Percentiles rank a stretch among this genome's conserved stretches.
Evolutionary conservation across 73 alveolate species (phyloP).

Genomic region (Stentor roeselii): DNA sequence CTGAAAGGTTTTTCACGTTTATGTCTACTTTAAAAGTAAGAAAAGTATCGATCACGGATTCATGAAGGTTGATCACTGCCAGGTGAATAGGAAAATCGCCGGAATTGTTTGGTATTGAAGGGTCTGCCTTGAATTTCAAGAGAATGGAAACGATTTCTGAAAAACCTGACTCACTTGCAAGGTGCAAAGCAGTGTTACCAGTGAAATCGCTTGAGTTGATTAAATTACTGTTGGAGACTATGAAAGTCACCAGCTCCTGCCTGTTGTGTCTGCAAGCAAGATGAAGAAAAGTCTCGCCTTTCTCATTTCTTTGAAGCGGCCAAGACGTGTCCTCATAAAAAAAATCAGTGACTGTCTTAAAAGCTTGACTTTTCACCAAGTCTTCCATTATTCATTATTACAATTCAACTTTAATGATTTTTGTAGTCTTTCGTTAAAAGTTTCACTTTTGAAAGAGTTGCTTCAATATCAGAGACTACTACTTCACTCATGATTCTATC

Average conservation of each 20-base stretch:
- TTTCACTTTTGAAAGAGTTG: neutral
- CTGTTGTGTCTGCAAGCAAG: neutral
- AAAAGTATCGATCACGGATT: too few species aligned
- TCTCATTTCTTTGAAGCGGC: constrained; percentile 1
- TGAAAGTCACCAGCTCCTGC: neutral
- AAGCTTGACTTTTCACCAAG: too few species aligned
- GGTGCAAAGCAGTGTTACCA: constrained; percentile 22
- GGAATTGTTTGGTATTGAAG: neutral
- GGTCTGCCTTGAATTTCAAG: constrained; percentile 19
- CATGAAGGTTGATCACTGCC: too few species aligned
- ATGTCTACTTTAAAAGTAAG: too few species aligned
- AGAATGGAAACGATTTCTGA: constrained; percentile 18
- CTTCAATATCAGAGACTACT: neutral
- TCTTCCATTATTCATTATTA: too few species aligned
- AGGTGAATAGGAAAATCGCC: neutral
- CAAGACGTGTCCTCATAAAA: too few species aligned
- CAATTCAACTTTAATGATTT: too few species aligned
- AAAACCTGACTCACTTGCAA: constrained; percentile 21
- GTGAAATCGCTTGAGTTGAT: neutral
- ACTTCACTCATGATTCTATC: neutral
- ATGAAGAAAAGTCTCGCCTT: neutral
- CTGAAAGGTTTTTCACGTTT: too few species aligned
- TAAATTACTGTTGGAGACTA: neutral
- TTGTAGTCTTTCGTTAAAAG: neutral
- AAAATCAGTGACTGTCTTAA: too few species aligned